Evolutionary conservation across 23 red algal genomes (phyloP), one percentile per base, ranked within the genome.

Genomic region (Gracilaria domingensis): DNA sequence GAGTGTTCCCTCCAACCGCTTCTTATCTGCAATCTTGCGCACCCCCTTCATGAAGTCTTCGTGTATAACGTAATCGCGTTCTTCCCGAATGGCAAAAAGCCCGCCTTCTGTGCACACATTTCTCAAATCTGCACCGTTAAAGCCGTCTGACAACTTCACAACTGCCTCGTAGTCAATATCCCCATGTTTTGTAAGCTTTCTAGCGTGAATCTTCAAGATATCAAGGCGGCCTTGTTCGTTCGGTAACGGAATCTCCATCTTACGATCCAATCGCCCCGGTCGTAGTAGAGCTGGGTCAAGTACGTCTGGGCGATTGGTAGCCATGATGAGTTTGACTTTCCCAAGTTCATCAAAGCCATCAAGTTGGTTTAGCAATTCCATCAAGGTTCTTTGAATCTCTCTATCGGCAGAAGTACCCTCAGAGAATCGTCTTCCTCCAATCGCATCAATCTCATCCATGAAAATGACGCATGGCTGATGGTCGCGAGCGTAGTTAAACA

Each of bases 1-100:
- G 11, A 99, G 82, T 79, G 95, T 99, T 66, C 93, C 89, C 75
- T 99, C 97, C 61, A 99, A 83, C 62, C 91, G 82, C 81, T 99
- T 99, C 66, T 96, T 95, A 66, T 99, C 97, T 0, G 94, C 90
- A 71, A 99, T 88, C 75, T 99, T 99, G n/a, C 97, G 89, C 12
- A 99, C 97, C 23, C 90, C 97, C 73, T 99, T 99, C 97, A 99
- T 99, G 79, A 99, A 99, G 91, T 99, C 97, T 61, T 99, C 97
- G 24, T 95, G 91, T 8, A 96, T 93, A 18, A 96, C 97, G 64
- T 96, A 96, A 66, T 96, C 94, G 18, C 97, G 70, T 75, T 99
- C 97, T 48, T 93, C 94, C 14, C 97, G 97, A 83, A 99, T 96
- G 21, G 97, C 97, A 92, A 85, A 99, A 5, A 99, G 81, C 23